A percentile compares a stretch with the other conserved stretches of the same genome.
Conservation (phyloP, 306 rosid species). For the Trifolium subterraneum region DNA sequence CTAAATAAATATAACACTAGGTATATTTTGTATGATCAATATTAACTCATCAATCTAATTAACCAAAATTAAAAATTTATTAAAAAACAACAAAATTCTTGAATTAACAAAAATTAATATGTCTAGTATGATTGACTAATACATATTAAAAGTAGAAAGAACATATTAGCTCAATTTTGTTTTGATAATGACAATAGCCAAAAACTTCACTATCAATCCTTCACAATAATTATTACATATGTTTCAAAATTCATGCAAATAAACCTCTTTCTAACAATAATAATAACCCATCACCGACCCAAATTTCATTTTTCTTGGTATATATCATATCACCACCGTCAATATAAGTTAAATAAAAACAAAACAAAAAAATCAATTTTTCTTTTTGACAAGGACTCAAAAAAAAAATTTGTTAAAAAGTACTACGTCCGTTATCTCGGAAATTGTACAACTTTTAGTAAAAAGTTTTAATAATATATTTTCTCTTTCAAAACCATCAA, state of each 20-base stretch:
- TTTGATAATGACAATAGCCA: background rate
- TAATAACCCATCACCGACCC: constrained; percentile 35
- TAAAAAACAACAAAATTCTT: background rate
- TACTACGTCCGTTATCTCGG: constrained; percentile 37
- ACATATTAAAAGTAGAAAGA: no score
- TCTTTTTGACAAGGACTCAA: no score
- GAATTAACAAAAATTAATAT: no score
- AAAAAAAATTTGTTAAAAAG: constrained; percentile 2
- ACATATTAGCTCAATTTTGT: constrained; percentile 2
- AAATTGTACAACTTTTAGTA: background rate
- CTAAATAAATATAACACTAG: background rate
- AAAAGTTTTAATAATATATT: background rate
- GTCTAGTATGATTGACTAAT: no score
- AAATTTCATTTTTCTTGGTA: background rate
- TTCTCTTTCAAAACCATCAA: background rate
- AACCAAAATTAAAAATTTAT: background rate
- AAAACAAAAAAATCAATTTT: background rate
- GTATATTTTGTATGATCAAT: background rate
- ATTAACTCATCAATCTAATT: background rate
- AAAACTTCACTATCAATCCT: background rate
- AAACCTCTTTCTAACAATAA: constrained; percentile 1
- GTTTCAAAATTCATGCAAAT: constrained; percentile 12
- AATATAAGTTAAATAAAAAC: background rate
- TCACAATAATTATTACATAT: constrained; percentile 21
- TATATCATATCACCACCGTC: constrained; percentile 39